A percentile compares a stretch with the other conserved stretches of the same genome.
Conservation (phyloP, 1,284 basidiomycete genomes). For the Naganishia sp. region DNA sequence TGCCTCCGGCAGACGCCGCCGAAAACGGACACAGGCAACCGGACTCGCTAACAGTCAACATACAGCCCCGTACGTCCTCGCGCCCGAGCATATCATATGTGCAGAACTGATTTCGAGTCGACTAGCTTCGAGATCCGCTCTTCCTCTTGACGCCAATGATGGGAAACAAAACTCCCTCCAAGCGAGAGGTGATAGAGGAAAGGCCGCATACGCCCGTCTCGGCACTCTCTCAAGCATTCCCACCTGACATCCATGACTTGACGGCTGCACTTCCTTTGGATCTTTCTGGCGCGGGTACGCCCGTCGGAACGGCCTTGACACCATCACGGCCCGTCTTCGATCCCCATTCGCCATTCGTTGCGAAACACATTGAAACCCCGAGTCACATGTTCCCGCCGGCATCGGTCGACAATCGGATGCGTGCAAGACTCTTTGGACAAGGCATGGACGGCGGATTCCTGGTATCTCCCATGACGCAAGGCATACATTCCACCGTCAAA, state of each 20-base stretch:
- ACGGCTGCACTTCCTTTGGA: constrained; percentile 10
- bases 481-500: constrained; percentile 18
- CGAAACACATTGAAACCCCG: constrained; percentile 10
- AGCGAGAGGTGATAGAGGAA: not conserved
- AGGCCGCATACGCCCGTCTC: constrained; percentile 14
- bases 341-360: constrained; percentile 32
- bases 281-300: constrained; percentile 8
- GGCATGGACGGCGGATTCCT: constrained; percentile 32
- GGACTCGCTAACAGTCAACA: too few relatives aligned
- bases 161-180: not conserved
- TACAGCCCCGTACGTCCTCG: too few relatives aligned
- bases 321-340: constrained; percentile 30
- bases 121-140: not conserved
- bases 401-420: constrained; percentile 29
- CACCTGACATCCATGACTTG: constrained; percentile 13
- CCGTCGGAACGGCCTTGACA: constrained; percentile 11
- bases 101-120: too few relatives aligned
- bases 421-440: constrained; percentile 31
- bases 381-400: constrained; percentile 18
- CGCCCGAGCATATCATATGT: too few relatives aligned
- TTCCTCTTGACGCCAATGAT: too few relatives aligned
- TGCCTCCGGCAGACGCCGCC: too few relatives aligned
- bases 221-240: constrained; percentile 21
- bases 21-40: too few relatives aligned
- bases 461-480: constrained; percentile 31